phyloP scores from a whole-genome alignment of 371 early-diverging fungal genomes.

The Mucor racemosus region DNA sequence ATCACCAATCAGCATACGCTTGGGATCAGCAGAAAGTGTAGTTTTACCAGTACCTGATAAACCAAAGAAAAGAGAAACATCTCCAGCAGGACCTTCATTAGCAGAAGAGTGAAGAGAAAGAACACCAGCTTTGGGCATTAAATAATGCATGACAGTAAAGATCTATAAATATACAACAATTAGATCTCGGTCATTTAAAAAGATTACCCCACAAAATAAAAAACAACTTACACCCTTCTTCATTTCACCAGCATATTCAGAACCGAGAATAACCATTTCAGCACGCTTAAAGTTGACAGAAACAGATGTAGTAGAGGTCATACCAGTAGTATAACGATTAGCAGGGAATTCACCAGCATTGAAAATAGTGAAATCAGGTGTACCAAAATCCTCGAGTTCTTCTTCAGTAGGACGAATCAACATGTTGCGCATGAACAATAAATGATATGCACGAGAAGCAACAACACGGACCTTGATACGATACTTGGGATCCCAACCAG shows the following conservation, averaged over 20 bases:
- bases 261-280: slow-evolving; percentile 92
- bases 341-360: slow-evolving; percentile 98
- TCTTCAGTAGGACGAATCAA: slow-evolving; percentile 93
- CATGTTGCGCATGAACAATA: slow-evolving; percentile 98
- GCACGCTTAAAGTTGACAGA: slow-evolving; percentile 86
- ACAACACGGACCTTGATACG: slow-evolving; percentile 95
- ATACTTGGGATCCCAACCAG: slow-evolving; percentile 96
- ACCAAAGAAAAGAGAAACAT: slow-evolving; percentile 98
- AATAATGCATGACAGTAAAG: slow-evolving; percentile 96
- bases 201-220: not conserved
- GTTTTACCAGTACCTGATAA: slow-evolving; percentile 98
- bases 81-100: slow-evolving; percentile 91
- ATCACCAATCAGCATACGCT: slow-evolving; percentile 94
- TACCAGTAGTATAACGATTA: slow-evolving; percentile 94
- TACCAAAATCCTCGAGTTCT: slow-evolving; percentile 89
- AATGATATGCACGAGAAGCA: slow-evolving; percentile 95
- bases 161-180: slow-evolving; percentile 83
- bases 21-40: slow-evolving; percentile 95
- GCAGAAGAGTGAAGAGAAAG: slow-evolving; percentile 96
- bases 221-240: slow-evolving; percentile 86
- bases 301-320: slow-evolving; percentile 94
- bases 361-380: slow-evolving; percentile 96
- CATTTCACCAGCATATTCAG: slow-evolving; percentile 99
- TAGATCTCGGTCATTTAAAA: slow-evolving; percentile 77
- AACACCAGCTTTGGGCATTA: slow-evolving; percentile 86